phyloP scores from a whole-genome alignment of 1,284 basidiomycete genomes.

The Peniophora sp. region DNA sequence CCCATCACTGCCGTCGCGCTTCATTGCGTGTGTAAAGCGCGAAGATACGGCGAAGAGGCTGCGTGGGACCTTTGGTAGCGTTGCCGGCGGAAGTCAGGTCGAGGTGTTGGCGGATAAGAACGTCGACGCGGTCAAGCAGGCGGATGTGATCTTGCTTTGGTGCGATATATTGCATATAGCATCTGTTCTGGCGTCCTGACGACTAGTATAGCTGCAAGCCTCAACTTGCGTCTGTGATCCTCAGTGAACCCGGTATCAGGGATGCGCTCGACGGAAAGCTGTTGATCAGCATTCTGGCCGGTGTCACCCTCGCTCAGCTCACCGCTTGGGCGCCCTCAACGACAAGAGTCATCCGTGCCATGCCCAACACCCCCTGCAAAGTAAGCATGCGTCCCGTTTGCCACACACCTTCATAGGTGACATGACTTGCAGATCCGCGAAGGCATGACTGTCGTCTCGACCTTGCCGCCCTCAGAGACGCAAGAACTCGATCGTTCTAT shows the following conservation, averaged over 20 bases:
- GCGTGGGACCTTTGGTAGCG: conserved; percentile 48
- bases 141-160: conserved; percentile 88
- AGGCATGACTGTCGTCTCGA: conserved; percentile 91
- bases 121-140: conserved; percentile 59
- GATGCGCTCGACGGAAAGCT: conserved; percentile 87
- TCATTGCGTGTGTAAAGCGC: conserved; percentile 85
- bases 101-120: conserved; percentile 71
- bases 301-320: conserved; percentile 85
- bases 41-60: conserved; percentile 74
- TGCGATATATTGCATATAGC: conserved; percentile 27
- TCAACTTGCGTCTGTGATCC: conserved; percentile 74
- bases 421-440: conserved; percentile 97
- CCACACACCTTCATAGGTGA: no score
- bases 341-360: conserved; percentile 89
- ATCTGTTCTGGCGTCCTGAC: not conserved
- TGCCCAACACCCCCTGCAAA: conserved; percentile 98
- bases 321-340: conserved; percentile 62
- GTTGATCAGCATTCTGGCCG: conserved; percentile 93
- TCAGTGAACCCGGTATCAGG: conserved; percentile 74
- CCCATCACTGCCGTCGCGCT: conserved; percentile 67
- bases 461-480: conserved; percentile 45
- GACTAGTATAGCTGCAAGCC: conserved; percentile 81
- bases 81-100: conserved; percentile 55
- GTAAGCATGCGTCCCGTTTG: conserved; percentile 43
- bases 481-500: conserved; percentile 63